Conservation (phyloP, 345 rosid species). For the Lepidium sativum region DNA sequence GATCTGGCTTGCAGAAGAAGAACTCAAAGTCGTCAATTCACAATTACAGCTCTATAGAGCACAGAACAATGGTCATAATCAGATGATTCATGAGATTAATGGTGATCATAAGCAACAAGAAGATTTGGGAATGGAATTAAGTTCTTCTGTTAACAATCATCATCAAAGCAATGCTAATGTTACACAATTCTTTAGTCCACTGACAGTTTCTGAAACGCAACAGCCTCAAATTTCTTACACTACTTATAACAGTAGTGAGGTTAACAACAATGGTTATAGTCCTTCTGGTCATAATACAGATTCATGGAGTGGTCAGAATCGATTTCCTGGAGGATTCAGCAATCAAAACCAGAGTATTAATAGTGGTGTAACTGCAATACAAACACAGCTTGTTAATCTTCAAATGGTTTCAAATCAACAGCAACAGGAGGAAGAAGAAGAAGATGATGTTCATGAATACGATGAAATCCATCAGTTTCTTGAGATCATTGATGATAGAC, state of each 20-base stretch:
- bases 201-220: conserved; percentile 14
- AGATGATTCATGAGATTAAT: conserved; percentile 12
- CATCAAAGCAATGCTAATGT: background rate
- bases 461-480: conserved; percentile 77
- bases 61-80: conserved; percentile 15
- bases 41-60: conserved; percentile 58
- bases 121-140: conserved; percentile 65
- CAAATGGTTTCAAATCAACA: conserved; percentile 37
- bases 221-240: conserved; percentile 40
- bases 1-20: conserved; percentile 52
- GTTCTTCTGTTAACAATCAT: conserved; percentile 26
- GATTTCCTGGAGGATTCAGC: conserved; percentile 35
- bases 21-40: conserved; percentile 41
- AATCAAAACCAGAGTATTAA: conserved; percentile 18
- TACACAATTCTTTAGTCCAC: conserved; percentile 14
- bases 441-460: conserved; percentile 34
- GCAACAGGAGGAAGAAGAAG: conserved; percentile 27
- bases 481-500: conserved; percentile 67
- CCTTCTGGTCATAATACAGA: conserved; percentile 28
- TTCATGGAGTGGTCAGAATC: conserved; percentile 23
- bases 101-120: conserved; percentile 12
- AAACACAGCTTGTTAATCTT: conserved; percentile 39
- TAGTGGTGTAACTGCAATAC: conserved; percentile 31
- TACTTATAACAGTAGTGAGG: conserved; percentile 30
- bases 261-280: conserved; percentile 16